phyloP scores from a whole-genome alignment of 257 asterid species.

The Coffea canephora region DNA sequence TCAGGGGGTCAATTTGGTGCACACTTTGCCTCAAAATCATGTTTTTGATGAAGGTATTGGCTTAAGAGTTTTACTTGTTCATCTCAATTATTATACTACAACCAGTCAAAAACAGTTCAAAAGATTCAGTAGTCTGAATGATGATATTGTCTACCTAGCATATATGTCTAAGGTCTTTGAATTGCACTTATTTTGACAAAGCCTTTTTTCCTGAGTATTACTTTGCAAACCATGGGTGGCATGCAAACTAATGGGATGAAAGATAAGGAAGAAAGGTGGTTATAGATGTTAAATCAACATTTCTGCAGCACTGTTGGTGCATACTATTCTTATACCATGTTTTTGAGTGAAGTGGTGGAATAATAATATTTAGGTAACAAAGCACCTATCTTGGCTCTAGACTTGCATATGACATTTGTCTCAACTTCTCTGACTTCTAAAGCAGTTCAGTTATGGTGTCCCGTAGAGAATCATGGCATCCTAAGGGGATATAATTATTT shows the following conservation, averaged over 20 bases:
- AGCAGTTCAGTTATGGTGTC: not conserved
- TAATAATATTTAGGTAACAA: not conserved
- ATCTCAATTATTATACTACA: not conserved
- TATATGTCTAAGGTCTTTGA: not conserved
- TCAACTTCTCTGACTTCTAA: not conserved
- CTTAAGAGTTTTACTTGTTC: conserved; percentile 13
- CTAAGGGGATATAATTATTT: not conserved
- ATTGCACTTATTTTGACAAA: not conserved
- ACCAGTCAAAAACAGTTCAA: not conserved
- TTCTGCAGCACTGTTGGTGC: not conserved
- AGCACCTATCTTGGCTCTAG: too few relatives aligned
- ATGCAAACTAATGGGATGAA: not conserved
- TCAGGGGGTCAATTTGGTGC: conserved; percentile 54
- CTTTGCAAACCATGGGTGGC: not conserved
- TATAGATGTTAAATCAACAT: not conserved
- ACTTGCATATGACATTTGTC: not conserved
- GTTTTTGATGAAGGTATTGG: conserved; percentile 56
- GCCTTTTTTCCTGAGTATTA: not conserved
- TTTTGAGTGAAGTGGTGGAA: not conserved
- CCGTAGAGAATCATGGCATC: not conserved
- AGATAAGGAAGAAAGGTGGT: not conserved
- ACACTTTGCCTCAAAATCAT: conserved; percentile 34
- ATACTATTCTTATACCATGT: not conserved
- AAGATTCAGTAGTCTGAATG: not conserved
- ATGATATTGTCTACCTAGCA: not conserved